phyloP scores from a whole-genome alignment of 768 basidiomycete genomes.

The Tephrocybe sp. region DNA sequence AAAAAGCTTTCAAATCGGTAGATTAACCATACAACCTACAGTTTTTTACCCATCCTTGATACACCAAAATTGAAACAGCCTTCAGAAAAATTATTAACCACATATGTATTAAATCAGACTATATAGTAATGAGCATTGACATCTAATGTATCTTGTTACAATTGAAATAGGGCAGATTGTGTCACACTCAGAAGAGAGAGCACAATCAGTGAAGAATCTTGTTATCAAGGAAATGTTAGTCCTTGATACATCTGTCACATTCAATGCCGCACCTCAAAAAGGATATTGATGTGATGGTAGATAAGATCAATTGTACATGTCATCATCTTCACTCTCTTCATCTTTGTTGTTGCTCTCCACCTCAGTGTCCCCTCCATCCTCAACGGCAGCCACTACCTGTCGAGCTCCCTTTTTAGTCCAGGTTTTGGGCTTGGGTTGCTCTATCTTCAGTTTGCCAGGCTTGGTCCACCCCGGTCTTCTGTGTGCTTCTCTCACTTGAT shows the following conservation, averaged over 20 bases:
- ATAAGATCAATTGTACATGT: not conserved
- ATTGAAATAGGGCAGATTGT: not conserved
- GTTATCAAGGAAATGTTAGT: not conserved
- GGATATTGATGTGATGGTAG: not conserved
- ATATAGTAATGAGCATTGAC: not conserved
- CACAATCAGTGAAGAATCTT: not conserved
- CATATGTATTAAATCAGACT: not conserved
- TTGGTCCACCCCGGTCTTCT: not conserved
- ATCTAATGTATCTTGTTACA: not conserved
- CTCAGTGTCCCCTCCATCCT: not conserved
- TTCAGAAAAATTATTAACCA: not conserved
- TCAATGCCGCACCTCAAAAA: not conserved
- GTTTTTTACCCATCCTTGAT: constrained; percentile 20
- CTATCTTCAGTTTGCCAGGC: not conserved
- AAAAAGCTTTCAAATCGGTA: no score
- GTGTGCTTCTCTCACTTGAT: constrained; percentile 2
- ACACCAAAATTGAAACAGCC: not conserved
- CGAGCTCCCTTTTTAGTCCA: not conserved
- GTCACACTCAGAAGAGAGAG: not conserved
- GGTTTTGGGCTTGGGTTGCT: not conserved
- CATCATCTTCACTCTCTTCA: not conserved
- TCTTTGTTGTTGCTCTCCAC: not conserved
- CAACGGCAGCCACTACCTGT: not conserved
- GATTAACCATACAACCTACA: no score
- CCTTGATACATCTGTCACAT: not conserved